Conservation (phyloP, 768 basidiomycete genomes). For the Collybia sordida region DNA sequence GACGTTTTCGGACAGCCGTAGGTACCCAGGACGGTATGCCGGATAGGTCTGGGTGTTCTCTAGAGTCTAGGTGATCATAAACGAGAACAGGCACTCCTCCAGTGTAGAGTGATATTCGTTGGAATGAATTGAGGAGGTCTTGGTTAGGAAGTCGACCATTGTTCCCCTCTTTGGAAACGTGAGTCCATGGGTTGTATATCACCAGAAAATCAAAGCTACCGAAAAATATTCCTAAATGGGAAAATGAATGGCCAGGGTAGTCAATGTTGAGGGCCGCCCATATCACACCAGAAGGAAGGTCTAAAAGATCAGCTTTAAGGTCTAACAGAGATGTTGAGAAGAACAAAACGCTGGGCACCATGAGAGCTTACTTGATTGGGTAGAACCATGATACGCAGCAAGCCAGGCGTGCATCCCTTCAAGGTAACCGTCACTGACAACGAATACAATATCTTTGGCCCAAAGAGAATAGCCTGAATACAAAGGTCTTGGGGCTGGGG, state of each 20-base stretch:
- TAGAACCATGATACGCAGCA: constrained; percentile 71
- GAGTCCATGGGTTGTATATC: background rate
- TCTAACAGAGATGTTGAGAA: constrained; percentile 38
- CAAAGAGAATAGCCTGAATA: constrained; percentile 78
- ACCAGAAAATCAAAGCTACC: constrained; percentile 48
- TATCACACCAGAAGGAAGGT: constrained; percentile 78
- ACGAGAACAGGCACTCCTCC: constrained; percentile 77
- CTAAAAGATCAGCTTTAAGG: constrained; percentile 60
- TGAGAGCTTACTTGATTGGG: constrained; percentile 55
- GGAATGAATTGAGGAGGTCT: constrained; percentile 85
- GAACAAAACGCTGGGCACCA: background rate
- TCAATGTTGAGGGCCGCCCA: constrained; percentile 96
- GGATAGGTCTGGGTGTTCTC: constrained; percentile 33
- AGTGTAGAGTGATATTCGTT: constrained; percentile 67
- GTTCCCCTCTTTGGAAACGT: constrained; percentile 70
- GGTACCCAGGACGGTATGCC: constrained; percentile 48
- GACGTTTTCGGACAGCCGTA: constrained; percentile 35
- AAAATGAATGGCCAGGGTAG: constrained; percentile 96
- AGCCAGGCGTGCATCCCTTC: constrained; percentile 96
- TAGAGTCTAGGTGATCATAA: constrained; percentile 71
- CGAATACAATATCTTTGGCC: constrained; percentile 92
- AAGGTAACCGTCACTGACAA: constrained; percentile 84
- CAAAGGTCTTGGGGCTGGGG: constrained; percentile 1
- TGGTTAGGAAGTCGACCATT: constrained; percentile 97
- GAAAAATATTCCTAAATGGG: constrained; percentile 92